Percentiles rank a stretch among this genome's conserved stretches.
Conservation (phyloP, 352 stramenopile species). For the Pelagophyceae sp. region DNA sequence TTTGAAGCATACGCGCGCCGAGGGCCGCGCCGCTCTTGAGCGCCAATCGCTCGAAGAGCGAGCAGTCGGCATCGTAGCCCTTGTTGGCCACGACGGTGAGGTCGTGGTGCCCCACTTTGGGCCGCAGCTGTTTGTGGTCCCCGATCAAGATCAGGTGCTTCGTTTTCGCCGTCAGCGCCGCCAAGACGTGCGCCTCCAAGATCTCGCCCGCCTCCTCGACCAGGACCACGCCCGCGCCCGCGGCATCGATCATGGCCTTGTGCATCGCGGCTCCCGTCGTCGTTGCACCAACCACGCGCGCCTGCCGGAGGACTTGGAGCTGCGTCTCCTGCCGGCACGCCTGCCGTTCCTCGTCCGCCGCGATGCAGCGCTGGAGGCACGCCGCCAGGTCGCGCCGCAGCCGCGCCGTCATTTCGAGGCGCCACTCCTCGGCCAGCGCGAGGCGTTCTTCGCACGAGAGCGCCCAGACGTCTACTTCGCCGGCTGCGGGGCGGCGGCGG, state of each 20-base stretch:
- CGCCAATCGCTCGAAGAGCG: conserved; percentile 69
- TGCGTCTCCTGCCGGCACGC: too few species aligned
- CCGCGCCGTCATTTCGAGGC: too few species aligned
- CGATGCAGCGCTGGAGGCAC: too few species aligned
- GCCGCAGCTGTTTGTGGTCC: conserved; percentile 71
- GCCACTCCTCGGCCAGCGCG: too few species aligned
- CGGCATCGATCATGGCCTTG: conserved; percentile 49
- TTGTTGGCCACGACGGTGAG: too few species aligned
- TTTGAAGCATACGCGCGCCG: conserved; percentile 42
- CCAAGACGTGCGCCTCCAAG: conserved; percentile 52
- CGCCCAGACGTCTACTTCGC: too few species aligned
- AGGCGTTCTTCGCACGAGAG: too few species aligned
- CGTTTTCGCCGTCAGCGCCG: conserved; percentile 45
- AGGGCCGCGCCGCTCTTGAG: conserved; percentile 29
- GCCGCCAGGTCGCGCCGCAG: too few species aligned
- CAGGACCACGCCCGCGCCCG: conserved; percentile 58
- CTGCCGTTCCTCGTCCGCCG: too few species aligned
- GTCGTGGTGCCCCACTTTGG: too few species aligned
- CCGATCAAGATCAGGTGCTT: conserved; percentile 73
- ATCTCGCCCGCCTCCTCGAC: conserved; percentile 75
- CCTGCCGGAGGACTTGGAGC: too few species aligned
- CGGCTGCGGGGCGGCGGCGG: too few species aligned
- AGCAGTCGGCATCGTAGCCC: conserved; percentile 64
- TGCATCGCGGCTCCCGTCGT: conserved; percentile 65
- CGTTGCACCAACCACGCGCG: conserved; percentile 66